Base-by-base conservation (phyloP, 768 basidiomycete species). In the Lactarius deliciosus region DNA sequence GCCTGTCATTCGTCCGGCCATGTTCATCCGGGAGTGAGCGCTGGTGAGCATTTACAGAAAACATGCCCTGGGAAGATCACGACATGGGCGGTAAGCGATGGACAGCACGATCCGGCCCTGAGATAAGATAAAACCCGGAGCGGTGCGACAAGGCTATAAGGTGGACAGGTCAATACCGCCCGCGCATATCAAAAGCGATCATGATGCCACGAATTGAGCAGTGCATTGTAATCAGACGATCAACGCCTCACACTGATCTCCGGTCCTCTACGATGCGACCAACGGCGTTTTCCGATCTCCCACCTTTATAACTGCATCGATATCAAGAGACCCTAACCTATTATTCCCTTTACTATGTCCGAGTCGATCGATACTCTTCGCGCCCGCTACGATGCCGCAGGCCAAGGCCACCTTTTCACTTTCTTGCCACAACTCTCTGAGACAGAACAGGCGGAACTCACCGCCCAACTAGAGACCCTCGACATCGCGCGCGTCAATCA, bases 401-500 rank as follows among this genome's bases (percentile, higher is more conserved):
- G 86, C 64, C 97, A 99, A 81, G 87, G 78, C 68, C 97, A 98
- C 75, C 85, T 98, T 74, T 85, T 98, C 77, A 82, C 87, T 40
- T 97, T 96, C 81, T 97, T 88, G 88, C 80, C 87, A 64, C 79
- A 81, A 43, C 87, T 98, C 66, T 78, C 85, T 55, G 77, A 86
- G 5, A 61, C 79, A 5, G 88, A 96, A 72, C 91, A 86, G 72
- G 74, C 77, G 9, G 74, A 83, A 10, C 84, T 98, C 63, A 75
- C 83, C 66, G 73, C 77, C 15, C 96, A 98, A 77, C 87, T 98
- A 70, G 81, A 85, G 57, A 77, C 82, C 13, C 86, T 99, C 75
- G 88, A 98, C 76, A 88, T 97, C 71, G 85, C 89, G 65, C 92
- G 95, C 69, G 94, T 98, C 67, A 98, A 98, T 80, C 84, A 87